Conservation (phyloP, 176 grass and related monocot species). For the Oryza glaberrima region DNA sequence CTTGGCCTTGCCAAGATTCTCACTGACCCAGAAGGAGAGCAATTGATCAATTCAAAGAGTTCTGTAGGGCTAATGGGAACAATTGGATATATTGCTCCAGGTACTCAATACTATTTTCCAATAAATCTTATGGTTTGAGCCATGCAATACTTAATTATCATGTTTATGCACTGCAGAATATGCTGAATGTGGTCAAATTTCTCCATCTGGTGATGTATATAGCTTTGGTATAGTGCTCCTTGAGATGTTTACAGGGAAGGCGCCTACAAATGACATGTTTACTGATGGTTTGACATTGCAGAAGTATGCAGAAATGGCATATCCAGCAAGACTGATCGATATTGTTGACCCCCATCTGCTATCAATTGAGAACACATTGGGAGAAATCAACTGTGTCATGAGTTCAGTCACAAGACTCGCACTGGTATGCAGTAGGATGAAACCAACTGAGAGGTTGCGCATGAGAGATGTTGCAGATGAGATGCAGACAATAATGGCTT, state of each 20-base stretch:
- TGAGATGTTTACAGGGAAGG: conserved; percentile 60
- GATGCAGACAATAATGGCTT: conserved; percentile 17
- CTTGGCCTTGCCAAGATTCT: conserved; percentile 56
- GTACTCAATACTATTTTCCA: conserved; percentile 25
- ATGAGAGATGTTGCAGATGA: conserved; percentile 25
- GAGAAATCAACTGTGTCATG: conserved; percentile 6
- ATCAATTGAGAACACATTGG: conserved; percentile 7
- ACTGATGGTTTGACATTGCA: conserved; percentile 40
- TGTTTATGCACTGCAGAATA: conserved; percentile 44
- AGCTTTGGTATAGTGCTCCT: conserved; percentile 61
- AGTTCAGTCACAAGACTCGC: conserved; percentile 31
- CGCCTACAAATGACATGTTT: conserved; percentile 42
- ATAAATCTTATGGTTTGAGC: background rate
- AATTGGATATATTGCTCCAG: conserved; percentile 63
- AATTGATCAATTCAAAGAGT: conserved; percentile 43
- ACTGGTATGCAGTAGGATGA: conserved; percentile 31
- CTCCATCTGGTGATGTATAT: conserved; percentile 44
- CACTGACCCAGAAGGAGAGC: background rate
- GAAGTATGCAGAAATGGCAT: conserved; percentile 23
- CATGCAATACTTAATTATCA: background rate
- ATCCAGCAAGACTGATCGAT: conserved; percentile 22
- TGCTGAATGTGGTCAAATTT: conserved; percentile 30
- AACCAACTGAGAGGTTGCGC: conserved; percentile 19
- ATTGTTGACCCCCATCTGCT: conserved; percentile 37
- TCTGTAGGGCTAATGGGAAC: conserved; percentile 39